Conservation (phyloP, 257 asterid genomes). For the Solanum rostratum region DNA sequence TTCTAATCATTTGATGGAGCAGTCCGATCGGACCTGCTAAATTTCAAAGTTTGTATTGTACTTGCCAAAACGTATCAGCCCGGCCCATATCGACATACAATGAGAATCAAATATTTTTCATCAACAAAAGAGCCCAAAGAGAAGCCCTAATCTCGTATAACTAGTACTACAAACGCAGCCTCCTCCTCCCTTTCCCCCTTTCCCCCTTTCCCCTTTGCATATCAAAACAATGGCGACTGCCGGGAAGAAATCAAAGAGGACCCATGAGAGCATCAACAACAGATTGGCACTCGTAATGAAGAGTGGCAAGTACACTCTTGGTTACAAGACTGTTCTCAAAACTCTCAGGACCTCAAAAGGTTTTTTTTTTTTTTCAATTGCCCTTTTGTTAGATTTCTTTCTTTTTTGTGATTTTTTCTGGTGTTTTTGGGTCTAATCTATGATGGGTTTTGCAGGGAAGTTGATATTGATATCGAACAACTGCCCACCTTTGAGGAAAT, state of each 20-base stretch:
- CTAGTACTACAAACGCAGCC: neutral
- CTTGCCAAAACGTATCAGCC: rapidly evolving
- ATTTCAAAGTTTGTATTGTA: no score
- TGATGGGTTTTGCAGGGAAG: constrained; percentile 30
- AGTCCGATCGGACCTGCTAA: no score
- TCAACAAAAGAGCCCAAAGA: neutral
- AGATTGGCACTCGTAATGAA: constrained; percentile 74
- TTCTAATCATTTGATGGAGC: no score
- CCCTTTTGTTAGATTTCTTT: neutral
- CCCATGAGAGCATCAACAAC: constrained; percentile 71
- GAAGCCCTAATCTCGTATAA: neutral
- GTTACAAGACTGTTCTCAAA: constrained; percentile 81
- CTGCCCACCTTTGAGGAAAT: constrained; percentile 79
- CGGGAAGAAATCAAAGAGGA: constrained; percentile 42
- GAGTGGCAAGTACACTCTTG: constrained; percentile 79
- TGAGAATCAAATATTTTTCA: neutral
- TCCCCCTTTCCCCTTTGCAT: constrained; percentile 4
- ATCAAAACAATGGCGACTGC: neutral
- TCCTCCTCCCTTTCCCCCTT: neutral
- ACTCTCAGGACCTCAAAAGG: constrained; percentile 72
- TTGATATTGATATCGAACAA: constrained; percentile 72
- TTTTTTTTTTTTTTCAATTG: neutral
- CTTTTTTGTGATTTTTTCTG: neutral
- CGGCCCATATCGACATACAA: neutral
- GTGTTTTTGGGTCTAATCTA: neutral